Percentiles rank a stretch among this genome's conserved stretches.
phyloP scores from a whole-genome alignment of 1,284 basidiomycete species.

The Ganoderma boninense region DNA sequence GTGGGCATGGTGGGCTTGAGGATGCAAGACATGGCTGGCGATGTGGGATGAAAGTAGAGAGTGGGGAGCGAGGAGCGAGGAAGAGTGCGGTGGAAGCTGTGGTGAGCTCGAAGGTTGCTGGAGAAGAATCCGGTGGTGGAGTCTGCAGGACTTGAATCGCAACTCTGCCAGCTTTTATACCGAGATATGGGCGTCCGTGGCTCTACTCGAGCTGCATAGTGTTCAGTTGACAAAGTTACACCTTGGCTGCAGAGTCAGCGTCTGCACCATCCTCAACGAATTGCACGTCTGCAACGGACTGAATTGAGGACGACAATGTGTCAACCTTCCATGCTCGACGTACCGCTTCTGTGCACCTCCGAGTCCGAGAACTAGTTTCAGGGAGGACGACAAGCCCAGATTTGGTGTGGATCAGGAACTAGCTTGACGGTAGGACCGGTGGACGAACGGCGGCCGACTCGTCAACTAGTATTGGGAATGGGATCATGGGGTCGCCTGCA shows the following conservation, averaged over 20 bases:
- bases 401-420: neutral
- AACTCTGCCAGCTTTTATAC: neutral
- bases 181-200: neutral
- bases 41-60: no score
- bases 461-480: neutral
- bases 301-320: neutral
- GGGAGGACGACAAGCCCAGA: neutral
- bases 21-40: neutral
- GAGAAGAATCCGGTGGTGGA: neutral
- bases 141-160: neutral
- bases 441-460: neutral
- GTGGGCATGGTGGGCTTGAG: constrained; percentile 4
- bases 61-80: neutral
- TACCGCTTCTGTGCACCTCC: neutral
- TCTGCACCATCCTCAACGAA: neutral
- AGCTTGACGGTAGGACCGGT: neutral
- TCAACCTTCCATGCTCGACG: neutral
- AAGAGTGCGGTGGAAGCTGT: neutral
- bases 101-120: neutral
- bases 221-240: neutral
- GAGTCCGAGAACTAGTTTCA: neutral
- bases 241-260: neutral
- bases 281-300: neutral
- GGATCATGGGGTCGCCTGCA: neutral
- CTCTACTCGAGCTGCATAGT: neutral